phyloP scores from a whole-genome alignment of 1,284 basidiomycete genomes.

The Cryptococcus maquisensis region DNA sequence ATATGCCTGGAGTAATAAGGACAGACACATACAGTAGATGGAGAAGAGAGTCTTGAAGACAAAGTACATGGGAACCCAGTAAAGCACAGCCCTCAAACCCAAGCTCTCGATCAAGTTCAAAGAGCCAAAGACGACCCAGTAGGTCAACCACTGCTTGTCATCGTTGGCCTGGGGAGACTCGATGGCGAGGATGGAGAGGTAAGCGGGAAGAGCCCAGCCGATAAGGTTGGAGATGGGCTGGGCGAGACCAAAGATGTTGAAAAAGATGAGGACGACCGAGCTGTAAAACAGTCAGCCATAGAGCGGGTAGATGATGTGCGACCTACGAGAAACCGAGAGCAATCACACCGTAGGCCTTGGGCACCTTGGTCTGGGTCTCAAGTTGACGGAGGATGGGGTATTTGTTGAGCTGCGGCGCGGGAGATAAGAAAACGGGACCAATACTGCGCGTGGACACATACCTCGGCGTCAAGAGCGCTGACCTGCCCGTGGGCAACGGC shows the following conservation, averaged over 20 bases:
- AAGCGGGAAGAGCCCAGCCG: slow-evolving; percentile 52
- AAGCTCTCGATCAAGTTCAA: slow-evolving; percentile 49
- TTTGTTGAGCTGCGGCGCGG: slow-evolving; percentile 66
- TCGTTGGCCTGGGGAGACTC: slow-evolving; percentile 49
- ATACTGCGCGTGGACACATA: slow-evolving; percentile 46
- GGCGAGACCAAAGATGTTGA: slow-evolving; percentile 51
- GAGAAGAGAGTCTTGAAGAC: slow-evolving; percentile 83
- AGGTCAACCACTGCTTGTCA: slow-evolving; percentile 52
- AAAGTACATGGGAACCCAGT: slow-evolving; percentile 65
- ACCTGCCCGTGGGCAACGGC: slow-evolving; percentile 71
- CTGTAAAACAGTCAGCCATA: slow-evolving; percentile 7
- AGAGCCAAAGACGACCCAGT: slow-evolving; percentile 49
- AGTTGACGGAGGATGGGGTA: slow-evolving; percentile 78
- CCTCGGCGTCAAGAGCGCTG: slow-evolving; percentile 89
- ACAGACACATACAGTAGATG: slow-evolving; percentile 59
- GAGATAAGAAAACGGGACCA: not conserved
- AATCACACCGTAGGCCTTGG: slow-evolving; percentile 86
- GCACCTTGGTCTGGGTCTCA: slow-evolving; percentile 85
- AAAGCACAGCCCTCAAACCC: slow-evolving; percentile 44
- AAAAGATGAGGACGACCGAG: slow-evolving; percentile 49
- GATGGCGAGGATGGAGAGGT: slow-evolving; percentile 50
- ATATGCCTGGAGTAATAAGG: not conserved
- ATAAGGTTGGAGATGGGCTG: slow-evolving; percentile 48
- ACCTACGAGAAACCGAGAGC: slow-evolving; percentile 61
- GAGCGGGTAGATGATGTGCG: not conserved